A percentile compares a stretch with the other conserved stretches of the same genome.
phyloP scores from a whole-genome alignment of 768 basidiomycete genomes.

The Pleurotus citrinopileatus region DNA sequence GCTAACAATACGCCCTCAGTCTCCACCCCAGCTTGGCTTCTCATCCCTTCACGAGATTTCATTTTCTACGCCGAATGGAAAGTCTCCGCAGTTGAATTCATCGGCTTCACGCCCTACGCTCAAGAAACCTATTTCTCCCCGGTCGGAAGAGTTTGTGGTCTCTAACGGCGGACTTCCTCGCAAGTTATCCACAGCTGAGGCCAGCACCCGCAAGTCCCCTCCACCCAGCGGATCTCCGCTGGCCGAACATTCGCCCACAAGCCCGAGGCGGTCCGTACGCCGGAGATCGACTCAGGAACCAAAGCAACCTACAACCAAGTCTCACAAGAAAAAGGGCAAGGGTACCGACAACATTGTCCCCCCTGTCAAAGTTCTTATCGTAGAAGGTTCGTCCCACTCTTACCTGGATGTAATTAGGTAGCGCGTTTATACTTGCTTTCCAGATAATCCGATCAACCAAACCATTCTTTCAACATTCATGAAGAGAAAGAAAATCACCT shows the following conservation, averaged over 20 bases:
- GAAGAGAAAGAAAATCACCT: constrained; percentile 94
- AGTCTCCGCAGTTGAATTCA: neutral
- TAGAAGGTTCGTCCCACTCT: constrained; percentile 68
- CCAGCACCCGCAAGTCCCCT: constrained; percentile 4
- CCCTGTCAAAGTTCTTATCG: constrained; percentile 96
- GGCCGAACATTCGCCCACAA: constrained; percentile 1
- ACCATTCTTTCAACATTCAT: constrained; percentile 97
- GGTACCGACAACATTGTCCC: constrained; percentile 79
- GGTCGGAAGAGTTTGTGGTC: constrained; percentile 1
- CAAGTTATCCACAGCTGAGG: constrained; percentile 7
- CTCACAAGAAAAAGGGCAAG: constrained; percentile 49
- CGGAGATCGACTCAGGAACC: constrained; percentile 24
- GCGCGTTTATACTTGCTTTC: constrained; percentile 12
- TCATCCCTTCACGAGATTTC: constrained; percentile 30
- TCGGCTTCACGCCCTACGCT: constrained; percentile 4
- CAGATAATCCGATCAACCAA: constrained; percentile 98
- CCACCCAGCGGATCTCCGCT: constrained; percentile 18
- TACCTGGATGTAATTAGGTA: constrained; percentile 13
- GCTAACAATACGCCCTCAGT: constrained; percentile 19
- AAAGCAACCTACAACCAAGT: constrained; percentile 25
- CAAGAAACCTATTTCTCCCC: constrained; percentile 5
- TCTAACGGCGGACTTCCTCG: neutral
- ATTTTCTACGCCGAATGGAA: constrained; percentile 10
- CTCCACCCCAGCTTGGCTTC: constrained; percentile 19
- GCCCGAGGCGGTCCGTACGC: constrained; percentile 13